These are phyloP conservation scores for Pugionium dolabratum DNA, from an alignment of 345 rosid genomes.

Conservation along the genomic window DNA sequence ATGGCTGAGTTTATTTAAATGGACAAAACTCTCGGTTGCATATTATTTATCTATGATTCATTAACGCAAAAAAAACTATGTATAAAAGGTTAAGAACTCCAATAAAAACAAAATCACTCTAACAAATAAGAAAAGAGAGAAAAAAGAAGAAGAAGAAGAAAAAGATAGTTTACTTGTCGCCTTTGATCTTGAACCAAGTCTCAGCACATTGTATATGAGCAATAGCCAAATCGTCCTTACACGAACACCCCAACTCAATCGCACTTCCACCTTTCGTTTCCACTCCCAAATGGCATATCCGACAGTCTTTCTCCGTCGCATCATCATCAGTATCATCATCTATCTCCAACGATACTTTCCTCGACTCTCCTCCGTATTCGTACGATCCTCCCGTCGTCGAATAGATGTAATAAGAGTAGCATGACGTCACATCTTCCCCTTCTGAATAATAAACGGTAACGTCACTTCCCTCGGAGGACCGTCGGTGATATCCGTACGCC, in stretches of 20 bases:
- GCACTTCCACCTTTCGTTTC: slow-evolving; percentile 63
- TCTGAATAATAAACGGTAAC: slow-evolving; percentile 74
- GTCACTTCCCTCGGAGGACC: slow-evolving; percentile 38
- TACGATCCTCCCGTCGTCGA: slow-evolving; percentile 78
- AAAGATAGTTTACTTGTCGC: slow-evolving; percentile 53
- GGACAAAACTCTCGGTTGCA: too few relatives aligned
- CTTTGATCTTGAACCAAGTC: slow-evolving; percentile 95
- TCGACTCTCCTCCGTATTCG: slow-evolving; percentile 42
- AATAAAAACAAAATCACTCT: too few relatives aligned
- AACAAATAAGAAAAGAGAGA: too few relatives aligned
- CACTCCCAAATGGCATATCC: slow-evolving; percentile 90
- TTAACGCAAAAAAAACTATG: too few relatives aligned
- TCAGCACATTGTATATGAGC: slow-evolving; percentile 97
- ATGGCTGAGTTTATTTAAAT: too few relatives aligned
- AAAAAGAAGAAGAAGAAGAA: neutral
- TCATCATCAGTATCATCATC: slow-evolving; percentile 58
- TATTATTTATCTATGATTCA: too few relatives aligned
- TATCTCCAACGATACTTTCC: slow-evolving; percentile 47
- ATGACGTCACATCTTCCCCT: slow-evolving; percentile 69
- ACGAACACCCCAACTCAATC: slow-evolving; percentile 85
- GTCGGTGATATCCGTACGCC: slow-evolving; percentile 36
- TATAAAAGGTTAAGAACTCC: too few relatives aligned
- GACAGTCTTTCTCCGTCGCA: slow-evolving; percentile 58
- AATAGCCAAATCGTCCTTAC: slow-evolving; percentile 87
- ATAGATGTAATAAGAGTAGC: slow-evolving; percentile 71